Conservation (phyloP, 768 basidiomycete genomes). For the Kwoniella sp. region DNA sequence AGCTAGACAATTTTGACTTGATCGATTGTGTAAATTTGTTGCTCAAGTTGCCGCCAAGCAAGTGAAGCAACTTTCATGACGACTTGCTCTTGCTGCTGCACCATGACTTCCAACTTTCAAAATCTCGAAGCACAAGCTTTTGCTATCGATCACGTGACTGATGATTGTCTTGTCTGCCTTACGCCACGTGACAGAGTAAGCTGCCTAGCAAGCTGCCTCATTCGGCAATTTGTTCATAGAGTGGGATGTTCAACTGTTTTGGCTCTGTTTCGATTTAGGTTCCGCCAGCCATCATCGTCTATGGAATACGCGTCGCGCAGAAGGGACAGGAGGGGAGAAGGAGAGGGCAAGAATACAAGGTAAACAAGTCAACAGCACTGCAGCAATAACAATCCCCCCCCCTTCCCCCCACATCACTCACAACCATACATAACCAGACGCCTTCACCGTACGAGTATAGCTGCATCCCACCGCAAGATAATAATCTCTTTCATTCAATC, state of each 20-base stretch:
- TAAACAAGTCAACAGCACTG: not conserved
- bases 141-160: constrained; percentile 8
- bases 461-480: not conserved
- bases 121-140: constrained; percentile 8
- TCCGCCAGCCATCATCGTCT: not conserved
- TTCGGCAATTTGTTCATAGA: constrained; percentile 18
- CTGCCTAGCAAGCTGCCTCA: constrained; percentile 19
- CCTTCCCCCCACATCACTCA: not conserved
- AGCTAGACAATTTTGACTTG: too few species aligned
- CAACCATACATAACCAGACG: not conserved
- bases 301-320: not conserved
- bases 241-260: not conserved
- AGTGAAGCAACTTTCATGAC: not conserved
- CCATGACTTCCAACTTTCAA: too few species aligned
- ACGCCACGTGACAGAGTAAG: not conserved
- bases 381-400: too few species aligned
- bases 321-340: not conserved
- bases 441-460: not conserved
- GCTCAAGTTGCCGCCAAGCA: too few species aligned
- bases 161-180: too few species aligned
- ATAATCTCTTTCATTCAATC: too few species aligned
- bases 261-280: not conserved
- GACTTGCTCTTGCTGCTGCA: too few species aligned
- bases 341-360: not conserved
- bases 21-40: too few species aligned